A percentile compares a stretch with the other conserved stretches of the same genome.
These are phyloP conservation scores for Neofusicoccum kwambonambiense DNA, from an alignment of 2,329 filamentous ascomycete species.

Conservation along the genomic window DNA sequence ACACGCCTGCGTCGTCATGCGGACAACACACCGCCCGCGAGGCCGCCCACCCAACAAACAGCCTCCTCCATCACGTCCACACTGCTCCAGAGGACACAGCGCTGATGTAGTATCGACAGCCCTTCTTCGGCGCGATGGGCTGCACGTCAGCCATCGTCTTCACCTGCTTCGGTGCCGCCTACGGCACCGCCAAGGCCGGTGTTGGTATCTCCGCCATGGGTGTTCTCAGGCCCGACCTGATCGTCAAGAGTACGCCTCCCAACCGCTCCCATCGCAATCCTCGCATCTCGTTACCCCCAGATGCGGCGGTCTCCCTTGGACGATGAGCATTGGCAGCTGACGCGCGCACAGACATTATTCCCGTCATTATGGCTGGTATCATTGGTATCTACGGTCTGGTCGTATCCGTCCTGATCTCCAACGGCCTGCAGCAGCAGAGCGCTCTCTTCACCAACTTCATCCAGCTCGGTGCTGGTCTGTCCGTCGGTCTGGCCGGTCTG, in stretches of 20 bases:
- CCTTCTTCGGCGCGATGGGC: constrained; percentile 97
- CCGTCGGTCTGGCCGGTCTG: constrained; percentile 77
- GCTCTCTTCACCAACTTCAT: constrained; percentile 54
- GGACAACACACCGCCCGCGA: constrained; percentile 20
- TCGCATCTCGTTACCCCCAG: constrained; percentile 21
- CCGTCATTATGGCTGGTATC: constrained; percentile 99
- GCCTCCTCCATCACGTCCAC: background rate
- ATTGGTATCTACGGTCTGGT: constrained; percentile 83
- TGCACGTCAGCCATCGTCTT: constrained; percentile 94
- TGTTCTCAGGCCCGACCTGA: constrained; percentile 95
- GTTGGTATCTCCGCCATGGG: constrained; percentile 98
- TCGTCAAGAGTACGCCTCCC: constrained; percentile 90
- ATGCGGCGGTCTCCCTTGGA: constrained; percentile 17
- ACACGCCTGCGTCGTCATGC: constrained; percentile 16
- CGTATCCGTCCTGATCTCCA: constrained; percentile 55
- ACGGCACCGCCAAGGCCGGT: constrained; percentile 98
- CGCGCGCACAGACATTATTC: constrained; percentile 77
- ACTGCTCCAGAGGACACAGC: constrained; percentile 12
- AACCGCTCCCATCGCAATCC: background rate
- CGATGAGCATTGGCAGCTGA: constrained; percentile 18
- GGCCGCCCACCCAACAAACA: background rate
- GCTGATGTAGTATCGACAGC: constrained; percentile 46
- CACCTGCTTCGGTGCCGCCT: constrained; percentile 94
- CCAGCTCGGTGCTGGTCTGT: constrained; percentile 53
- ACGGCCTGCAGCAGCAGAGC: constrained; percentile 48